phyloP scores from a whole-genome alignment of 1,284 basidiomycete species.

The Boletus subluridellus region DNA sequence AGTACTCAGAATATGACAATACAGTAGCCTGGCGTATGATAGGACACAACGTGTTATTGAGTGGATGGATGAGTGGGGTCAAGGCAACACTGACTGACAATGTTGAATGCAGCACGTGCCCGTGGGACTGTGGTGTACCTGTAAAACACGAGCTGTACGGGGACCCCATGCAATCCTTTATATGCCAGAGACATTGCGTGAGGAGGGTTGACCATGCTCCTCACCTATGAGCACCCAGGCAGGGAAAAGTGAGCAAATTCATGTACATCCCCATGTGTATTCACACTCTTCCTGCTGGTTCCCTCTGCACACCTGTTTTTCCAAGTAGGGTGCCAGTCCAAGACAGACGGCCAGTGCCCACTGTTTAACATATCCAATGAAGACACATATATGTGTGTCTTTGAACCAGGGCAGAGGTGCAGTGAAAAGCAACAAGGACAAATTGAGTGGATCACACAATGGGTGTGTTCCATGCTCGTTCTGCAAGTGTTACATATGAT shows the following conservation, averaged over 20 bases:
- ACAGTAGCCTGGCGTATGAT: constrained; percentile 36
- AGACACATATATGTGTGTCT: not conserved
- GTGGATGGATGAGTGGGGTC: constrained; percentile 13
- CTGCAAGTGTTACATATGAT: too few species aligned
- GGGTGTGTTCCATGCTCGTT: not conserved
- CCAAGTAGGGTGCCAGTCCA: not conserved
- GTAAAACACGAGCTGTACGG: constrained; percentile 29
- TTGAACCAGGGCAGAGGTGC: not conserved
- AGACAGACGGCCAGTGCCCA: not conserved
- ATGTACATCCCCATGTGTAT: not conserved
- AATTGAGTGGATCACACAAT: not conserved
- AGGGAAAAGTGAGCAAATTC: too few species aligned
- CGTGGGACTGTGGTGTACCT: constrained; percentile 17
- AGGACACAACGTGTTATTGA: constrained; percentile 23
- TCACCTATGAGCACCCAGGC: constrained; percentile 3
- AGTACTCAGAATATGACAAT: constrained; percentile 11
- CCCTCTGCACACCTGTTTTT: not conserved
- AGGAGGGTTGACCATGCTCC: constrained; percentile 16
- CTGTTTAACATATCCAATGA: not conserved
- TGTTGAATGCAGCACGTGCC: not conserved
- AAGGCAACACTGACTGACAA: not conserved
- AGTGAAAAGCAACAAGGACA: not conserved
- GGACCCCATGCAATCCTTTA: constrained; percentile 19
- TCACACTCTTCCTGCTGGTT: not conserved
- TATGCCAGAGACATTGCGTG: constrained; percentile 22